Conservation (phyloP, 2,329 filamentous ascomycete genomes). For the Ilyonectria robusta region DNA sequence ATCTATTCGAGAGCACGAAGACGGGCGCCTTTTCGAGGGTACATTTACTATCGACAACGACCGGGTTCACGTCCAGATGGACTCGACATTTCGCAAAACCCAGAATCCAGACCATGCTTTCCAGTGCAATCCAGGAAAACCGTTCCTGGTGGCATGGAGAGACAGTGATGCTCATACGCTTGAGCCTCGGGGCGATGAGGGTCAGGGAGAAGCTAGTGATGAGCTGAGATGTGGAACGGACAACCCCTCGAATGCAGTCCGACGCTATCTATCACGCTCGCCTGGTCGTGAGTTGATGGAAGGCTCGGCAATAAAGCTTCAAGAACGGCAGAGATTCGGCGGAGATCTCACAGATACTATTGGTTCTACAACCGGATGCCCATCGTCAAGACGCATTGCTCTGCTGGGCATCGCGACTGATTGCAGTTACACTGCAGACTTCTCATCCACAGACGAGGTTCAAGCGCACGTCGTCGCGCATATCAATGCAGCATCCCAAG, state of each 20-base stretch:
- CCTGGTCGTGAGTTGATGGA: neutral
- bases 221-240: conserved; percentile 9
- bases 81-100: conserved; percentile 33
- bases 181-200: neutral
- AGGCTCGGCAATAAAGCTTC: conserved; percentile 1
- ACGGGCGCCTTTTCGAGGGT: conserved; percentile 30
- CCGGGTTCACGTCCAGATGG: conserved; percentile 34
- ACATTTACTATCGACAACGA: conserved; percentile 36
- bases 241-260: conserved; percentile 12
- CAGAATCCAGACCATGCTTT: too few relatives aligned
- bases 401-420: conserved; percentile 93
- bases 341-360: conserved; percentile 59
- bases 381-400: conserved; percentile 83
- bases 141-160: conserved; percentile 38
- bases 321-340: conserved; percentile 19
- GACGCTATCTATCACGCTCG: neutral
- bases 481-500: conserved; percentile 85
- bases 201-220: neutral
- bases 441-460: conserved; percentile 73
- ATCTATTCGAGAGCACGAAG: conserved; percentile 26
- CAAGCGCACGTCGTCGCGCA: conserved; percentile 81
- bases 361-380: conserved; percentile 83
- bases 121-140: too few relatives aligned
- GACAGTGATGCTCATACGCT: conserved; percentile 11
- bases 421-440: conserved; percentile 82